These are phyloP conservation scores for Trichoderma polysporum DNA, from an alignment of 2,329 filamentous ascomycete species.

Conservation along the genomic window DNA sequence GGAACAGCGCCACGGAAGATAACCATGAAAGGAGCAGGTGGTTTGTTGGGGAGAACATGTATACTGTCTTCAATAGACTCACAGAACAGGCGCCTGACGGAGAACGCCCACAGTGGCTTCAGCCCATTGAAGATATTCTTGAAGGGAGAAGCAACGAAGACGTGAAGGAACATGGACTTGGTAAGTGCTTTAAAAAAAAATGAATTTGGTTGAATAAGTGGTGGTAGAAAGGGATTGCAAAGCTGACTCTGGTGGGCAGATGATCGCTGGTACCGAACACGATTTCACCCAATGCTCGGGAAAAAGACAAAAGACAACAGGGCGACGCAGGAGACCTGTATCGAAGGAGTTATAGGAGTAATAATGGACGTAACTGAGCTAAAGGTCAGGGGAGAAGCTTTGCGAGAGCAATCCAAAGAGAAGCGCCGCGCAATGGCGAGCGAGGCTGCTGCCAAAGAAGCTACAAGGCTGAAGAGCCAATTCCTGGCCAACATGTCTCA, in stretches of 20 bases:
- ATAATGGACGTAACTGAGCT: slow-evolving; percentile 77
- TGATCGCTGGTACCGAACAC: slow-evolving; percentile 68
- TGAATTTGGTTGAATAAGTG: neutral
- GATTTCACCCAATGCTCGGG: slow-evolving; percentile 64
- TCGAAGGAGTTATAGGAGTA: slow-evolving; percentile 75
- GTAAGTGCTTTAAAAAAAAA: slow-evolving; percentile 32
- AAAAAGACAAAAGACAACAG: slow-evolving; percentile 55
- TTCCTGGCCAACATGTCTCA: slow-evolving; percentile 83
- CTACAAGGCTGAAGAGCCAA: slow-evolving; percentile 75
- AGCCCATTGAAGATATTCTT: slow-evolving; percentile 63
- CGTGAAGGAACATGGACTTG: slow-evolving; percentile 62
- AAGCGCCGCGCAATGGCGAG: slow-evolving; percentile 71
- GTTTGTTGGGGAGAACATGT: slow-evolving; percentile 62
- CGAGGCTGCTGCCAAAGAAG: slow-evolving; percentile 76
- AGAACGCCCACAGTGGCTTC: slow-evolving; percentile 50
- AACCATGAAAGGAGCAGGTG: slow-evolving; percentile 43
- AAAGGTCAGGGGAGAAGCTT: slow-evolving; percentile 61
- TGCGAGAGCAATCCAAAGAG: slow-evolving; percentile 64
- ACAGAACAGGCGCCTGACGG: slow-evolving; percentile 44
- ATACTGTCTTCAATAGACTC: slow-evolving; percentile 59
- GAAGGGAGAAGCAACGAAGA: slow-evolving; percentile 60
- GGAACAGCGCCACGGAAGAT: slow-evolving; percentile 46
- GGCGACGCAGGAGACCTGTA: slow-evolving; percentile 45
- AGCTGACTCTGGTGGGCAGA: slow-evolving; percentile 36
- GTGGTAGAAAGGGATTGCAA: neutral